A percentile compares a stretch with the other conserved stretches of the same genome.
phyloP scores from a whole-genome alignment of 805 yeast genomes.

The Naumovozyma dairenensis region DNA sequence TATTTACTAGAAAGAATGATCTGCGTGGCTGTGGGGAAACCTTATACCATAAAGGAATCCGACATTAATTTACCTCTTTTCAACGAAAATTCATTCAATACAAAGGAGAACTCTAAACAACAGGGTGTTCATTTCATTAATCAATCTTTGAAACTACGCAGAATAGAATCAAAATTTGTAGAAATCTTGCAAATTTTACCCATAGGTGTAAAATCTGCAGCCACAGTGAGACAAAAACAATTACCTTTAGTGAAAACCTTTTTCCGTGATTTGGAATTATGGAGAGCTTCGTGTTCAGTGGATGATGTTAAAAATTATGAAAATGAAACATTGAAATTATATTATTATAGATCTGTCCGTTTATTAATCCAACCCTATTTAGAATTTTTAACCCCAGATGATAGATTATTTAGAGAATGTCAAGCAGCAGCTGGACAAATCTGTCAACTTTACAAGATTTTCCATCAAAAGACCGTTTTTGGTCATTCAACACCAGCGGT shows the following conservation, averaged over 20 bases:
- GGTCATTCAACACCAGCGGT: constrained; percentile 61
- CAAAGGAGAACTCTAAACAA: constrained; percentile 5
- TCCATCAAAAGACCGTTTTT: constrained; percentile 49
- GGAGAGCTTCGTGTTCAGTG: constrained; percentile 40
- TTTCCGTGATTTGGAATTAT: constrained; percentile 45
- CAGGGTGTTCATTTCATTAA: constrained; percentile 40
- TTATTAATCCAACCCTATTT: constrained; percentile 54
- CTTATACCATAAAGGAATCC: constrained; percentile 41
- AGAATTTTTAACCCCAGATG: constrained; percentile 53
- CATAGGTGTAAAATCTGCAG: constrained; percentile 11
- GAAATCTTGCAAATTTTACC: constrained; percentile 39
- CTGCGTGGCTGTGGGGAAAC: constrained; percentile 53
- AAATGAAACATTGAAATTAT: constrained; percentile 47
- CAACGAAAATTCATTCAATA: constrained; percentile 31
- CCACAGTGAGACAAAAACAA: constrained; percentile 27
- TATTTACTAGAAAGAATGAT: constrained; percentile 51
- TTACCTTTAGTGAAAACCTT: constrained; percentile 42
- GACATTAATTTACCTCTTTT: constrained; percentile 44
- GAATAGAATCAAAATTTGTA: constrained; percentile 52
- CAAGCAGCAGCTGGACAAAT: constrained; percentile 66
- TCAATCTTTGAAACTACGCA: constrained; percentile 45
- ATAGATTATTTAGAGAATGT: constrained; percentile 51
- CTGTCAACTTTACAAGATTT: constrained; percentile 51
- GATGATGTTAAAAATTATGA: constrained; percentile 37
- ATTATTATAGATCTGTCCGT: constrained; percentile 51